Evolutionary conservation across 805 yeast genomes (phyloP).

Genomic region (Schwanniomyces yamadae): DNA sequence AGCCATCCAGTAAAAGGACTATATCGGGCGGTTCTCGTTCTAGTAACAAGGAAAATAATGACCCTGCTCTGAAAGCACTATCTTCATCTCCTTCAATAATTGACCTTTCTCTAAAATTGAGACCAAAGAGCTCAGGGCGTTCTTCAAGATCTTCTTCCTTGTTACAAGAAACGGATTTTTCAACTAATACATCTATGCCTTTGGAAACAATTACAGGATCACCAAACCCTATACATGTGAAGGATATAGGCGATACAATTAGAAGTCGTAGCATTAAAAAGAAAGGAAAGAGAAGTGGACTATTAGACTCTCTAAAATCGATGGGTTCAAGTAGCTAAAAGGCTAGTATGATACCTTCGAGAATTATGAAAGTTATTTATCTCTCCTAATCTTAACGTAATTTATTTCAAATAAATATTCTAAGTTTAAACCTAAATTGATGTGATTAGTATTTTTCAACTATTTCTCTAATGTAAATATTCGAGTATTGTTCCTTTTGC

Average conservation of each 20-base stretch:
- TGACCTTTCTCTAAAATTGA: conserved; percentile 1
- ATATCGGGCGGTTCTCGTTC: not conserved
- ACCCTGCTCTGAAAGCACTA: not conserved
- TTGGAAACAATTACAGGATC: conserved; percentile 1
- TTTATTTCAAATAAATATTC: too few species aligned
- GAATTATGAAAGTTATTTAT: too few species aligned
- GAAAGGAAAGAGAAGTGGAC: not conserved
- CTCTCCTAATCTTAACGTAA: too few species aligned
- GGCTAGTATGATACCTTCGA: too few species aligned
- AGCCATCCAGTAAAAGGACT: not conserved
- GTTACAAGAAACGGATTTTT: not conserved
- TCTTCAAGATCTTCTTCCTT: not conserved
- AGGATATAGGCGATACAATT: not conserved
- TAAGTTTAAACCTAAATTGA: too few species aligned
- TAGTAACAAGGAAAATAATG: conserved; percentile 2
- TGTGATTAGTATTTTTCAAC: too few species aligned
- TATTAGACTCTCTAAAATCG: conserved; percentile 1
- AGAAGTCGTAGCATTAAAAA: not conserved
- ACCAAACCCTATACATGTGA: not conserved
- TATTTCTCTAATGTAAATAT: too few species aligned
- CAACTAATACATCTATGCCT: not conserved
- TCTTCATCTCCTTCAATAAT: conserved; percentile 3
- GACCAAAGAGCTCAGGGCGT: not conserved
- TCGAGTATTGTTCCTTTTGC: too few species aligned
- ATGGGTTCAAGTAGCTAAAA: not conserved